Base-by-base conservation (phyloP, 495 filamentous ascomycete genomes). In the Neurospora discreta region DNA sequence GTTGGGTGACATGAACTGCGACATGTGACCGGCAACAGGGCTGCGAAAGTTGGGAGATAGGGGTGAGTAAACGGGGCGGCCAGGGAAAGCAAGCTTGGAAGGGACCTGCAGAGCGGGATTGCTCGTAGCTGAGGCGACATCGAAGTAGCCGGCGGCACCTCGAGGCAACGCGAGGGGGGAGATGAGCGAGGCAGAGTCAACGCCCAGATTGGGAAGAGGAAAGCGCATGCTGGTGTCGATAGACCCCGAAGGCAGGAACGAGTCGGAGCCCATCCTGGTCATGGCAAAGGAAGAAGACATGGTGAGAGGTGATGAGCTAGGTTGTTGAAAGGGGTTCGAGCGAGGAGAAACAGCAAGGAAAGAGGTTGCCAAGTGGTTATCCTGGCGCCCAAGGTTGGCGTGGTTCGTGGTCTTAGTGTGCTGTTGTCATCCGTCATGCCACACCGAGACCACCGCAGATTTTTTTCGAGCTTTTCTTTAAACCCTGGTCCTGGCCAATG, bases 91-190 rank as follows among this genome's bases (percentile, higher is more conserved):
- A 23, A 26, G 33, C n/a, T 40, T 40, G 33, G 58, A 33, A 26
- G 23, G 26, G 26, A 15, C 52, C 52, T 65, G 52, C 60, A 43
- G 70, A 3, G 36, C 38, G 7, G 71, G 52, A 43, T 68, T 41
- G 23, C 71, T 65, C 5, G 71, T 72, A 11, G 10, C 42, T 3
- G 73, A 68, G 36, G 72, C 39, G 11, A 77, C 75, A 70, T 82
- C 79, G 52, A 84, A 78, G 73, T 79, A 83, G 41, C 79, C 77
- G 11, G 72, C 46, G 65, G 80, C 69, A 26, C 80, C 78, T 33
- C 76, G 80, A 39, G 82, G 80, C 69, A 84, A 74, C 33, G 79
- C 72, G 46, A 84, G 71, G 11, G 82, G 83, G 6, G 83, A 84
- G 68, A 83, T 82, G 69, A 84, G 69, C 33, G 82, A 79, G 46